Base-by-base conservation (phyloP, 129 eudicot genomes). In the Tagetes erecta region DNA sequence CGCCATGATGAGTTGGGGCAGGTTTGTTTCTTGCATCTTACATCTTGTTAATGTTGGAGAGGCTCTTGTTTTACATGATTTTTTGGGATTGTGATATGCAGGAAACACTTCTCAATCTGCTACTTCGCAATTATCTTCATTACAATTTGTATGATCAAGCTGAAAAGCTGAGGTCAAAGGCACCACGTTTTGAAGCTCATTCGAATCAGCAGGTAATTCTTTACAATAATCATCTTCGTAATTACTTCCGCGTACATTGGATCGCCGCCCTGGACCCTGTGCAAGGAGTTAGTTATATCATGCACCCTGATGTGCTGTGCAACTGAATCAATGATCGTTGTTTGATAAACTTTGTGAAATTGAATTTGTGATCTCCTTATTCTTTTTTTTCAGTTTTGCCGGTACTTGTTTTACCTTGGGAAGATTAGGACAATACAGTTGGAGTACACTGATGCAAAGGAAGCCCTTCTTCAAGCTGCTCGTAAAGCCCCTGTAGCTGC, bases 391-490 rank as follows among this genome's bases (percentile, higher is more conserved):
- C 86, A 94, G 98, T 91, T 91, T 73, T 90, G 98, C 71, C 87
- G 98, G 12, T 90, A 94, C 81, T 89, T 91, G 47, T 94, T 88
- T 74, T 94, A 94, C 84, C 91, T 94, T 31, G 98, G 98, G 42
- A 94, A 94, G 82, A 94, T 94, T 44, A 87, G 91, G 83, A 94
- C 98, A n/a, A 94, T 94, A 67, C 97, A 94, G 83, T 67, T 94
- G 70, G 97, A 94, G 73, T 94, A 94, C 75, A 94, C 98, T 31
- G 98, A 94, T 85, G 98, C 98, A 37, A 94, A 94, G 63, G 98
- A 94, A 71, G 88, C 96, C 62, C 97, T 94, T 62, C 93, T 90
- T 47, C 98, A 94, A 86, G 98, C 98, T 81, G 97, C 98, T 47
- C 81, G 97, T 75, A 94, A 94, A 82, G 98, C 98, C 42, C 98